Evolutionary conservation across 2,329 filamentous ascomycete genomes (phyloP), one percentile per base, ranked within the genome.

Genomic region (Claviceps paspali): DNA sequence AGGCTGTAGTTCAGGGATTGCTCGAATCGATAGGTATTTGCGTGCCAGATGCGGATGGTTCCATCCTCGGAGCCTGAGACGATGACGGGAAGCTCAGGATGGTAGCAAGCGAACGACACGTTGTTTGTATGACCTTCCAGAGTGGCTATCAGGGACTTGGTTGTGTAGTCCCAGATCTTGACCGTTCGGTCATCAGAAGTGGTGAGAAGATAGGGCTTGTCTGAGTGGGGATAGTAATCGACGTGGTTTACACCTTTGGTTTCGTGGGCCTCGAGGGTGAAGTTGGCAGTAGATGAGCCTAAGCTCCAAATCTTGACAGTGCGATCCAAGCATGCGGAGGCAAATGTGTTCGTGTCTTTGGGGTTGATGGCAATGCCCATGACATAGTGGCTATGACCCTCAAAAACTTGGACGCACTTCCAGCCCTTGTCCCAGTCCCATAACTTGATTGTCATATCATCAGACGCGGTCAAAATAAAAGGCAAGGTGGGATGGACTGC

Each of bases 401-500:
- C 88, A 52, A 95, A 98, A 31, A 93, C 76, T 59, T 94, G 86
- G 23, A 96, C 84, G 55, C 88, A 96, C 60, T 95, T 94, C 91
- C 91, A 98, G 49, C 77, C 77, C 61, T 91, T 92, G 51, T 98
- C 91, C 91, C 91, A 98, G 58, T 98, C 87, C 87, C 91, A 98
- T 35, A 95, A 70, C 70, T 91, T 94, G 56, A 95, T 94, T 40
- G 86, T 94, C 86, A 94, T 93, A 57, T 95, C 87, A 80, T 95
- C 87, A 45, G 83, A 91, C 45, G 91, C 91, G 38, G 91, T 98
- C 42, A 98, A 70, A 37, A 96, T 84, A 53, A 95, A 96, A 1
- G 91, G 87, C 55, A 94, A 86, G 31, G 86, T 86, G 6, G 91
- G 91, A 59, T 98, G 91, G 27, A 98, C 84, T 45, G 80, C 85